Base-by-base conservation (phyloP, 164 flowering plant species). In the Umbellularia californica region DNA sequence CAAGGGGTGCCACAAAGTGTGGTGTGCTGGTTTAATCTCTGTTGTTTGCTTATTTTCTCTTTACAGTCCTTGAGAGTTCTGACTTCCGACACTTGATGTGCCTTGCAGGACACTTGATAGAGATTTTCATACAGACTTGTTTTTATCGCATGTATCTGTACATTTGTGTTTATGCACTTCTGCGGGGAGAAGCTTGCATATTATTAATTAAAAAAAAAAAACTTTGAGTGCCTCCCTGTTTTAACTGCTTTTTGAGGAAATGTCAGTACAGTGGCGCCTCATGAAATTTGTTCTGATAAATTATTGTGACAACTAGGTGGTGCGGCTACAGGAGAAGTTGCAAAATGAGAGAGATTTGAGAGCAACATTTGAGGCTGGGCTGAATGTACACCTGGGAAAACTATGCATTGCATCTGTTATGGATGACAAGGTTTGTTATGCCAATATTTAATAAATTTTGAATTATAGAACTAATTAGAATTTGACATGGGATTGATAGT, bases 341-440 rank as follows among this genome's bases (percentile, higher is more conserved):
- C 90, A 91, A 33, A 88, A 79, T 75, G 97, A 96, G 81, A 88
- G 82, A 76, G 90, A 90, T 73, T 75, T 88, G 76, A 86, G 92
- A 72, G 82, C 72, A 74, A 73, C 87, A 70, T 74, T 94, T 75
- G 97, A 94, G 87, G 92, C 90, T 79, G 91, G 86, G 74, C 85
- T 89, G 64, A 78, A 79, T 62, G 79, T 72, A 24, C 74, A 87
- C 47, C 70, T 63, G 50, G 84, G 77, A 20, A 75, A 76, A 28
- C 67, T 77, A 5, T 76, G 83, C 64, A n/a, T 70, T 75, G 80
- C 89, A 62, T 75, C 81, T 27, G 72, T 27, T 66, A 73, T 90
- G 64, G 89, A 89, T 83, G 84, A 84, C 75, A 89, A 91, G 95
- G 98, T 94, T 52, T 50, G 87, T 79, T 65, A 74, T 50, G 20